These are phyloP conservation scores for Globisporangium iwayamae DNA, from an alignment of 352 stramenopile genomes.

Conservation along the genomic window DNA sequence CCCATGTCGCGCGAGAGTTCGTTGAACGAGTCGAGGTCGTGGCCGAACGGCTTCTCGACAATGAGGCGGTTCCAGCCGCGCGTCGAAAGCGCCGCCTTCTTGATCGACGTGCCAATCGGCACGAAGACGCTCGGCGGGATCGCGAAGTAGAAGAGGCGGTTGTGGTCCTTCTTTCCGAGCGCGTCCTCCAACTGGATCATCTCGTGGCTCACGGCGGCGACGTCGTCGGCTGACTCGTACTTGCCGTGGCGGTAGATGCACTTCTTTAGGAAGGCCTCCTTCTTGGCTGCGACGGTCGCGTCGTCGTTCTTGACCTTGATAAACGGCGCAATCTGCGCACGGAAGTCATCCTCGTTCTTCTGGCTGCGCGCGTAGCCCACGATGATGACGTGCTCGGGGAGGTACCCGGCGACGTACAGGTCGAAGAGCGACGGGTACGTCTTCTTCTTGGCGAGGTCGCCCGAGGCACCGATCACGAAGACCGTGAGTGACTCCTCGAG, in stretches of 20 bases:
- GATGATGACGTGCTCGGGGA: constrained; percentile 82
- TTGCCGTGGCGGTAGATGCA: constrained; percentile 76
- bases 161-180: constrained; percentile 47
- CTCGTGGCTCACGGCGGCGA: constrained; percentile 66
- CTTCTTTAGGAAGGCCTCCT: constrained; percentile 70
- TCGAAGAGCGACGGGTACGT: constrained; percentile 91
- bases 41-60: constrained; percentile 98
- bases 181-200: constrained; percentile 62
- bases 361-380: constrained; percentile 80
- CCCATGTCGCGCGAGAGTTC: constrained; percentile 88
- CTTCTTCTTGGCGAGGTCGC: constrained; percentile 90
- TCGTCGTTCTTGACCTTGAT: constrained; percentile 65
- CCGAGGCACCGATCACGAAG: constrained; percentile 86
- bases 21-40: constrained; percentile 92
- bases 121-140: constrained; percentile 96
- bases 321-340: constrained; percentile 59
- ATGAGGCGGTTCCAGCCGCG: constrained; percentile 95
- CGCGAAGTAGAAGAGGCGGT: constrained; percentile 96
- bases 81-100: constrained; percentile 82
- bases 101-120: constrained; percentile 91
- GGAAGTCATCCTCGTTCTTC: constrained; percentile 86
- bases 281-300: constrained; percentile 24
- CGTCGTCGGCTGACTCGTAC: constrained; percentile 84
- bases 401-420: constrained; percentile 74
- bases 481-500: constrained; percentile 67